Conservation (phyloP, 169 alveolate genomes). For the Plasmodium malariae region DNA sequence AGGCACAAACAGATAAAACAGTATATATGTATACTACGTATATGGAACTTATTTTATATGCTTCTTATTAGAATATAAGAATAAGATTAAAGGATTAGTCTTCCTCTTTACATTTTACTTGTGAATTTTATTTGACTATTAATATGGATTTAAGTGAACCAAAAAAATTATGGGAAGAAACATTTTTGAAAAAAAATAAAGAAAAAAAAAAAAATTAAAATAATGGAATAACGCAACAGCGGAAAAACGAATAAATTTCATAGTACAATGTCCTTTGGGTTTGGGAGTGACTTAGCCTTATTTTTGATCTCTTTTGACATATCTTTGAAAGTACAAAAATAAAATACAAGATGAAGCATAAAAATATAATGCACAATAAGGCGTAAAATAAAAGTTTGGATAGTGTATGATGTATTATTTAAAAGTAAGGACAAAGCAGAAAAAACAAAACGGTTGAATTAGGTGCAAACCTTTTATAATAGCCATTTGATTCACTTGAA, state of each 20-base stretch:
- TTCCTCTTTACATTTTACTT: conserved; percentile 24
- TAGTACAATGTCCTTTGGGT: conserved; percentile 43
- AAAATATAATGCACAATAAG: too few species aligned
- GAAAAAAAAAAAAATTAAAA: neutral
- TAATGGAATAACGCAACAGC: neutral
- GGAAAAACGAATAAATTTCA: too few species aligned
- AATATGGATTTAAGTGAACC: neutral
- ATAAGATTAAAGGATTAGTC: too few species aligned
- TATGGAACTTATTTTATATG: neutral
- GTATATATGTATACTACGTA: too few species aligned
- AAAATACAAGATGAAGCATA: too few species aligned
- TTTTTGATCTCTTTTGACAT: conserved; percentile 47
- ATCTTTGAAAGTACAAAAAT: conserved; percentile 12
- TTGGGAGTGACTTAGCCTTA: conserved; percentile 40
- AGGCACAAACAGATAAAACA: neutral
- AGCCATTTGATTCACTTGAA: conserved; percentile 53
- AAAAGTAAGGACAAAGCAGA: neutral
- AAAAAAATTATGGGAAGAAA: neutral
- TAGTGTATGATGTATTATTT: too few species aligned
- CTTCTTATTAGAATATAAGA: too few species aligned
- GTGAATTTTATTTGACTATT: conserved; percentile 54
- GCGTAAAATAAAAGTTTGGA: too few species aligned
- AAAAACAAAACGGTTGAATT: neutral
- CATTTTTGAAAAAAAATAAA: neutral
- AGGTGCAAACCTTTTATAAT: conserved; percentile 46